Conservation (phyloP, 176 grass and related monocot species). For the barley (Hordeum vulgare) region DNA sequence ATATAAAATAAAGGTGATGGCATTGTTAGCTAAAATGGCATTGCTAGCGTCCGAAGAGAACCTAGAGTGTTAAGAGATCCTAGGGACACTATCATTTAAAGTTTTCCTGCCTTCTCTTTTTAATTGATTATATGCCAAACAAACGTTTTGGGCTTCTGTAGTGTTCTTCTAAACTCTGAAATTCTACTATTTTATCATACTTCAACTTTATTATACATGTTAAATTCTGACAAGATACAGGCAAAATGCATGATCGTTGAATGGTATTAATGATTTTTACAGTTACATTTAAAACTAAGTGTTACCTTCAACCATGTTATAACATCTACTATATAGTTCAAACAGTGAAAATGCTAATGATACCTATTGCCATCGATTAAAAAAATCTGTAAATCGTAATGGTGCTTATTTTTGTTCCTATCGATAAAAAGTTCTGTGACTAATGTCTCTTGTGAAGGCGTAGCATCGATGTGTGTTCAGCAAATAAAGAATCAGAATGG, state of each 20-base stretch:
- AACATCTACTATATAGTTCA: not conserved
- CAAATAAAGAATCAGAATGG: not conserved
- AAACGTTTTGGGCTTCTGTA: slow-evolving; percentile 1
- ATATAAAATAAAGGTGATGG: not conserved
- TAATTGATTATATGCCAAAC: not conserved
- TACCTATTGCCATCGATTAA: not conserved
- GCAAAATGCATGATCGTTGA: not conserved
- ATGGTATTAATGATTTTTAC: not conserved
- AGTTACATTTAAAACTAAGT: not conserved
- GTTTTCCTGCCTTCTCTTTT: not conserved
- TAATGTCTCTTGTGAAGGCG: not conserved
- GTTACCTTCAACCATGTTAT: not conserved
- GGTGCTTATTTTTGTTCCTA: not conserved
- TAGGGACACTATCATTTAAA: not conserved
- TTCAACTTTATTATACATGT: not conserved
- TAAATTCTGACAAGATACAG: not conserved
- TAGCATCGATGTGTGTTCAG: not conserved
- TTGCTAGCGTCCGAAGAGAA: not conserved
- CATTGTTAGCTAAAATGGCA: not conserved
- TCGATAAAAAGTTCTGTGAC: not conserved
- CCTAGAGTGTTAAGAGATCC: not conserved
- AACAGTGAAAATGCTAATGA: not conserved
- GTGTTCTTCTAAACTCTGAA: not conserved
- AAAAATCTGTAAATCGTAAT: not conserved
- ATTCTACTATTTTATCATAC: no score